Base-by-base conservation (phyloP, 106 monocot species). In the Acanthochlamys bracteata region DNA sequence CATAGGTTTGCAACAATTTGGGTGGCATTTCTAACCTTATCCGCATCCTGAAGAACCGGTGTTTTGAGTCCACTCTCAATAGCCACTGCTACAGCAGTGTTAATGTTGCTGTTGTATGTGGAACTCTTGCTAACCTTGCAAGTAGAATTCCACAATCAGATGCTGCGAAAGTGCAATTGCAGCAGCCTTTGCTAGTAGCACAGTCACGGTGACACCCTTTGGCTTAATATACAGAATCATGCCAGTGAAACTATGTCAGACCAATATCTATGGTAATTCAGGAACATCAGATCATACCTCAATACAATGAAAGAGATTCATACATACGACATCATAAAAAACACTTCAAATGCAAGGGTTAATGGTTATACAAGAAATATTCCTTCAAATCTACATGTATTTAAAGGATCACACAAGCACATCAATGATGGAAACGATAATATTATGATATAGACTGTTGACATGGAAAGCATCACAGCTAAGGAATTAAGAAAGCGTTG, bases 41-140 rank as follows among this genome's bases (percentile, higher is more conserved):
- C 98, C 21, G 91, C 98, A 81, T 98, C 85, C 66, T 85, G 92
- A 23, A 43, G 80, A 81, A 98, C 98, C 64, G 98, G 98, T 16
- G 98, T 98, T 56, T 92, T 79, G 25, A 98, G 83, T 7, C 98
- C 98, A 13, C 98, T 91, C 80, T 98, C 98, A 61, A 98, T 88
- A 1, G 98, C 91, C 22, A 92, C 98, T 33, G 98, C 98, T 16
- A 96, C 87, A 25, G 95, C 90, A 76, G 90, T 88, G 64, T 95
- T 96, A 60, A 96, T 90, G 69, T 80, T 90, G 66, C 78, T 87
- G 46, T 85, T 90, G 53, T 90, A 88, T 0, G 83, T 96, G 63
- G 85, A 96, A 74, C 90, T 91, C 83, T 85, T 85, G 0, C 90
- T 87, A 75, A 85, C 95, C 70, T 87, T 84, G 58, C 95, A 96